A percentile compares a stretch with the other conserved stretches of the same genome.
phyloP scores from a whole-genome alignment of 768 basidiomycete species.

The Russula virescens region DNA sequence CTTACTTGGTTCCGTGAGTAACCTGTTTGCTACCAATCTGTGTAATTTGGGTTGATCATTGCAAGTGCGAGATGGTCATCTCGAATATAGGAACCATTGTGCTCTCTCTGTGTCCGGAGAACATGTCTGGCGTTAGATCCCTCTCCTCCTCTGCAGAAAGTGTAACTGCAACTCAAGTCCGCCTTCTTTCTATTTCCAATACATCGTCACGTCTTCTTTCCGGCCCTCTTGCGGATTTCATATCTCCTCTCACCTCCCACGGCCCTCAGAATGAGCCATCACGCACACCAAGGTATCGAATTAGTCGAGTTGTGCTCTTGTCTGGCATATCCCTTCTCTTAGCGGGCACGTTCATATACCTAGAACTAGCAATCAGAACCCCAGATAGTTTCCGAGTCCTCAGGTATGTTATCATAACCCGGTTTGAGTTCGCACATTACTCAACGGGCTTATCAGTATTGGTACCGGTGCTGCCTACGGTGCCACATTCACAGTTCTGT shows the following conservation, averaged over 20 bases:
- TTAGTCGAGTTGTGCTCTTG: constrained; percentile 62
- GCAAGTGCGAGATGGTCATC: constrained; percentile 61
- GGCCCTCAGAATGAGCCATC: constrained; percentile 34
- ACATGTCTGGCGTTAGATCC: constrained; percentile 13
- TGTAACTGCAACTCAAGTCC: constrained; percentile 60
- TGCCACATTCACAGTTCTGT: constrained; percentile 64
- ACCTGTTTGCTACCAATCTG: background rate
- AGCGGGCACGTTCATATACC: constrained; percentile 49
- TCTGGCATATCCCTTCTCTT: constrained; percentile 45
- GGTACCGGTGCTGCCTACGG: constrained; percentile 69
- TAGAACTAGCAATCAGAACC: constrained; percentile 41
- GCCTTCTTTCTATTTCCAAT: constrained; percentile 62
- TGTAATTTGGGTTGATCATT: background rate
- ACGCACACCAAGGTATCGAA: constrained; percentile 43
- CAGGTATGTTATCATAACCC: constrained; percentile 41
- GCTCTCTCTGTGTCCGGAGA: constrained; percentile 47
- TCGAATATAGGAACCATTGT: constrained; percentile 78
- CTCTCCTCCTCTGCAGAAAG: constrained; percentile 29
- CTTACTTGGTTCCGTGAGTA: constrained; percentile 64
- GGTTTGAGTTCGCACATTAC: background rate
- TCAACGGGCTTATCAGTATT: constrained; percentile 36
- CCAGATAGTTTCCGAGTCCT: constrained; percentile 60
- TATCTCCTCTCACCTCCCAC: constrained; percentile 55
- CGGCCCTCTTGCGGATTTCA: constrained; percentile 65
- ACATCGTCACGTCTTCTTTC: constrained; percentile 62